Percentiles rank a stretch among this genome's conserved stretches.
These are phyloP conservation scores for Eucalyptus brandiana DNA, from an alignment of 345 rosid genomes.

Conservation along the genomic window DNA sequence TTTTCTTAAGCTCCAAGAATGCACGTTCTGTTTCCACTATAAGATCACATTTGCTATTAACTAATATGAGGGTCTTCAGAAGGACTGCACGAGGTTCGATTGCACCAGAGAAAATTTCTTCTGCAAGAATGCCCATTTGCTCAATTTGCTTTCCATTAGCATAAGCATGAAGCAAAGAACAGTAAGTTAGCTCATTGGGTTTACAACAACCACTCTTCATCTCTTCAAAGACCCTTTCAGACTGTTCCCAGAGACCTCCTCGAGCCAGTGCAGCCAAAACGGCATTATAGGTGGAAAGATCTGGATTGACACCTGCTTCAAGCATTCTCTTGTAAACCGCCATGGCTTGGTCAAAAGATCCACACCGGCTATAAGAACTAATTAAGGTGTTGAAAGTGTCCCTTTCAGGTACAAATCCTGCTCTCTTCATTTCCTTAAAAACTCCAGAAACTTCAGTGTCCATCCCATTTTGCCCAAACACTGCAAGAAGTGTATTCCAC, in stretches of 20 bases:
- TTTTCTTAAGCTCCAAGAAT: conserved; percentile 53
- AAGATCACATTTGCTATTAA: conserved; percentile 74
- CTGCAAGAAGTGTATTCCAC: conserved; percentile 88
- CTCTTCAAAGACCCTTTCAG: conserved; percentile 76
- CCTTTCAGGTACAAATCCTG: conserved; percentile 85
- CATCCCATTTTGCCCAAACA: conserved; percentile 91
- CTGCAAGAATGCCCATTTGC: conserved; percentile 64
- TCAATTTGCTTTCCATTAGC: conserved; percentile 78
- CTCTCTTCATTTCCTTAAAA: conserved; percentile 97
- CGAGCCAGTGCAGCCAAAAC: conserved; percentile 94
- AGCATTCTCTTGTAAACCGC: conserved; percentile 75
- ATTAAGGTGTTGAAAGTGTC: conserved; percentile 89
- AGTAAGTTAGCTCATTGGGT: conserved; percentile 81
- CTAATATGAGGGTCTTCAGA: conserved; percentile 81
- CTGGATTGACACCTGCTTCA: conserved; percentile 74
- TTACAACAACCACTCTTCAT: conserved; percentile 70
- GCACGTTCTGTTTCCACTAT: conserved; percentile 70
- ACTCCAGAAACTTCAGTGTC: conserved; percentile 84
- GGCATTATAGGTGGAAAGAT: conserved; percentile 86
- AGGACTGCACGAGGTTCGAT: conserved; percentile 69
- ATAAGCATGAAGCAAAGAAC: conserved; percentile 87
- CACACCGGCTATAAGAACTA: conserved; percentile 88
- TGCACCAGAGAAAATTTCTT: conserved; percentile 69
- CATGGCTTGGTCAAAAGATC: conserved; percentile 83
- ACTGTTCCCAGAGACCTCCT: conserved; percentile 92